Evolutionary conservation across 164 flowering plant species (phyloP).

Genomic region (Berberis thunbergii): DNA sequence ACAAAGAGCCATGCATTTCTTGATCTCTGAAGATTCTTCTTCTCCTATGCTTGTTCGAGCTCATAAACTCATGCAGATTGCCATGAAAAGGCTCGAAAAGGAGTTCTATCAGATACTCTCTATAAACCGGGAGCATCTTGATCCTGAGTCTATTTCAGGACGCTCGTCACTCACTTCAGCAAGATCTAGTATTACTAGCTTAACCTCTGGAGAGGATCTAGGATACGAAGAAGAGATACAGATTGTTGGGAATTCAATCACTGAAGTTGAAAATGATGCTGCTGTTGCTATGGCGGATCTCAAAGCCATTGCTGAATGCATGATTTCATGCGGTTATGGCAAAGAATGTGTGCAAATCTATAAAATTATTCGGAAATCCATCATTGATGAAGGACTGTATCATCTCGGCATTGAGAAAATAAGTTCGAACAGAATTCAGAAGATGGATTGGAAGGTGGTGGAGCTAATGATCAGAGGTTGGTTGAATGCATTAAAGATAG

Average conservation of each 20-base stretch:
- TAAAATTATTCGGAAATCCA: slow-evolving; percentile 44
- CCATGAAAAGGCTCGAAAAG: slow-evolving; percentile 55
- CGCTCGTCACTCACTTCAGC: slow-evolving; percentile 18
- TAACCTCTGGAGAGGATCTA: slow-evolving; percentile 12
- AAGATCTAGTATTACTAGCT: slow-evolving; percentile 16
- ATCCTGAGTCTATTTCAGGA: slow-evolving; percentile 42
- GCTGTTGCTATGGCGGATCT: slow-evolving; percentile 43
- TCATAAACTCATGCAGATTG: slow-evolving; percentile 48
- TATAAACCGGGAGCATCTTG: slow-evolving; percentile 29
- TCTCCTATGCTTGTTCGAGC: slow-evolving; percentile 35
- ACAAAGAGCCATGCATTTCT: slow-evolving; percentile 46
- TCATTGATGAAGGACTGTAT: slow-evolving; percentile 59
- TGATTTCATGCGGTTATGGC: slow-evolving; percentile 64
- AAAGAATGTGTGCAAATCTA: slow-evolving; percentile 66
- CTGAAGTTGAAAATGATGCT: slow-evolving; percentile 28
- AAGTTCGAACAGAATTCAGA: slow-evolving; percentile 27
- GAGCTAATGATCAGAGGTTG: slow-evolving; percentile 47
- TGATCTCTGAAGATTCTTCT: slow-evolving; percentile 14
- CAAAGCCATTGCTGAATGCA: slow-evolving; percentile 57
- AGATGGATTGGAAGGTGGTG: slow-evolving; percentile 52
- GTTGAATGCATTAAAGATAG: slow-evolving; percentile 38
- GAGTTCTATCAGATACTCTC: slow-evolving; percentile 55
- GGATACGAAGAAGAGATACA: slow-evolving; percentile 23
- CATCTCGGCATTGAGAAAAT: slow-evolving; percentile 38
- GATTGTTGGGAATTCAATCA: slow-evolving; percentile 12